Base-by-base conservation (phyloP, 768 basidiomycete species). In the Leccinum rimulosum region DNA sequence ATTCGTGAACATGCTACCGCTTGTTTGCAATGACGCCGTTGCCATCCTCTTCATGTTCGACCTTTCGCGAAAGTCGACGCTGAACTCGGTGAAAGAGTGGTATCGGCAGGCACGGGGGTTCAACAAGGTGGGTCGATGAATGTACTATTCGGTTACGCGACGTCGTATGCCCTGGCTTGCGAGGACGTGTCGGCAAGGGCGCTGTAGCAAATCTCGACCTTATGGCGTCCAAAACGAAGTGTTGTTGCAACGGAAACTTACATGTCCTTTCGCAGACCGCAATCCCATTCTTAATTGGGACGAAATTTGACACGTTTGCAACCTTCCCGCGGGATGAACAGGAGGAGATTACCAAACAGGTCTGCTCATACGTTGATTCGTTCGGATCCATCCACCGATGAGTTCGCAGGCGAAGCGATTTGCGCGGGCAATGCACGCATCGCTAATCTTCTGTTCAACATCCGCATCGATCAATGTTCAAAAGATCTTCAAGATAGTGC, bases 41-140 rank as follows among this genome's bases (percentile, higher is more conserved):
- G 97, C 97, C 43, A 96, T 99, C 69, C 81, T 99, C 50, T 99
- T 98, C 86, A 98, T 98, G 97, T 99, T 99, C 73, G 97, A 99
- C 79, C 83, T 99, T 50, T 94, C 93, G 59, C 87, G 97, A 66
- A 98, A 98, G 76, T 93, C 92, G 60, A 99, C 97, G 47, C 76
- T 99, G 62, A 98, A 98, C 76, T 96, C 93, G 58, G 94, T 99
- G 67, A 98, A 98, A 77, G 97, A 99, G 76, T 99, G 97, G 97
- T 99, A 98, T 81, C 84, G 97, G 67, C 97, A 99, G 77, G 95
- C 95, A 54, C 83, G 97, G 68, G 97, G 97, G 22, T 99, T 99
- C 78, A 98, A 98, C 79, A 98, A 98, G 84, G 96, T 95, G 59
- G 54, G 82, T 73, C 50, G 0, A 6, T 50, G 19, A 43, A 15